Base-by-base conservation (phyloP, 2,329 filamentous ascomycete species). In the Sarocladiaceae sp. region DNA sequence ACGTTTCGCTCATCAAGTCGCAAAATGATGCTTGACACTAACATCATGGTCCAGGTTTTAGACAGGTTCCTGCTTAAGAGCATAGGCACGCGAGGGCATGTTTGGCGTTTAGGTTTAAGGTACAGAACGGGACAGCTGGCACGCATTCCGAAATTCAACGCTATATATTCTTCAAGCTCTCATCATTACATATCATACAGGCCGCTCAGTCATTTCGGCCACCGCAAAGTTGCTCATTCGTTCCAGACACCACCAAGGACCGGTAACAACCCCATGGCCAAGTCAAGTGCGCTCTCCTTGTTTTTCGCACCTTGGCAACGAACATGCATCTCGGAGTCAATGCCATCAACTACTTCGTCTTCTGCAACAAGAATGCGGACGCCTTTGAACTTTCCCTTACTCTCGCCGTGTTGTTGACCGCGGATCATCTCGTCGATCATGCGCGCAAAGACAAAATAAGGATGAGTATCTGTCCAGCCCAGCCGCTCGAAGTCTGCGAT, bases 401-500 rank as follows among this genome's bases (percentile, higher is more conserved):
- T 52, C 36, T 58, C 31, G 49, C 57, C 35, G 10, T 52, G 50
- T 50, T 70, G 67, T 49, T 70, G 66, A 44, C 57, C 55, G 7
- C 61, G 59, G 37, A 69, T 62, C 3, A 61, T 60, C 44, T 62
- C 58, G 3, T 58, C 54, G 4, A 70, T 59, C 26, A 61, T 53
- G 40, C 58, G 56, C 2, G 60, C 65, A 51, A 70, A 70, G 2
- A 61, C 50, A 15, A 62, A 68, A 1, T 59, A 58, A 0, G 64
- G 60, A 26, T 69, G 65, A 11, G 56, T 50, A 13, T 58, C 55
- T 1, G 58, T 47, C 67, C 67, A 69, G 3, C 64, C 65, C 10
- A 69, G 28, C 2, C 51, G 47, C 47, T 66, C 61, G 4, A 69
- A 51, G 17, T 68, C 62, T 44, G 63, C 60, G 1, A 68, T 62